Evolutionary conservation across 1,284 basidiomycete genomes (phyloP), one percentile per base, ranked within the genome.

Genomic region (Puccinia polysora): DNA sequence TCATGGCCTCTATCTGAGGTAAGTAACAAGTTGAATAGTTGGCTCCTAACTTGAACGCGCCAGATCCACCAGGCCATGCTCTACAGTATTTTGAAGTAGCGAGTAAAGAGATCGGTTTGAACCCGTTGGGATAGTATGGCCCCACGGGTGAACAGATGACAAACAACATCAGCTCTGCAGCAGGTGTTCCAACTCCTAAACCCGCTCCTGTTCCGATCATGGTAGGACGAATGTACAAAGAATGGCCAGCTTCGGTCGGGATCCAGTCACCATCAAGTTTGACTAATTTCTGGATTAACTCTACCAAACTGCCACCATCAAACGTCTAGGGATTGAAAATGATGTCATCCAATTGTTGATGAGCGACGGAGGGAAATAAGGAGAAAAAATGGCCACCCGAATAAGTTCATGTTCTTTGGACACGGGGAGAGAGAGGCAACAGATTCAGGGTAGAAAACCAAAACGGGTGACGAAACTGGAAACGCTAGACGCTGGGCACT

Each of bases 101-200:
- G 73, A 93, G 88, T 62, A 99, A 83, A 15, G 90, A 87, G 34
- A 99, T 88, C 20, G 95, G 95, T 82, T 98, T 97, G 84, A 97
- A 97, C 8, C 95, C 95, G 45, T 88, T 82, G 62, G 91, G 87
- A 81, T 95, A 98, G 81, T 97, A 99, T 1, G 95, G 94, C 18
- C 94, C 93, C 30, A 92, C 78, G 28, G 77, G 93, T 76, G 88
- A 90, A 79, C 88, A 88, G 78, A 98, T 97, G 70, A 98, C 93
- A 79, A 92, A 97, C 38, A 98, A 85, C 18, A 97, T 85, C 0
- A 94, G 93, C 76, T 95, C 89, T 65, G 84, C 86, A 0, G 91
- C 89, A 6, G 94, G 91, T 12, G 56, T 34, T 63, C 87, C 85
- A 40, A 98, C 90, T 38, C 95, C 93, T 55, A 98, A 86, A 0